Percentiles rank a stretch among this genome's conserved stretches.
These are phyloP conservation scores for Termitomyces sp. DNA, from an alignment of 768 basidiomycete species.

Conservation along the genomic window DNA sequence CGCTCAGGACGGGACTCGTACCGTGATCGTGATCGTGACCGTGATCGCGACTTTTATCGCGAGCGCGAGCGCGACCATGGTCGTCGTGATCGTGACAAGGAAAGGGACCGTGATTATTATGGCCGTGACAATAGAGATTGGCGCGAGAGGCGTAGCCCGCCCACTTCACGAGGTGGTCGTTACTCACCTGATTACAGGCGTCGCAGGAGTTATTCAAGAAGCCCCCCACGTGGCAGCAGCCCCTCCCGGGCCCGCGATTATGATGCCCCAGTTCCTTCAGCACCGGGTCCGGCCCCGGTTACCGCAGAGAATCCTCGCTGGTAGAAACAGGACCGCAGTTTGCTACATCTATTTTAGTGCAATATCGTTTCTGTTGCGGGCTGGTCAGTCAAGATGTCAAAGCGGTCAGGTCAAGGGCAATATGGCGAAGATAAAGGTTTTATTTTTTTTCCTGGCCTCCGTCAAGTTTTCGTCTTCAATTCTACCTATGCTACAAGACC, in stretches of 20 bases:
- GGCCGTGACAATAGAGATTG: slow-evolving; percentile 70
- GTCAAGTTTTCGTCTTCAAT: slow-evolving; percentile 32
- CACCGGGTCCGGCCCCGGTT: slow-evolving; percentile 33
- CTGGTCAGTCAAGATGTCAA: slow-evolving; percentile 18
- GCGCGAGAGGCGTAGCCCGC: slow-evolving; percentile 76
- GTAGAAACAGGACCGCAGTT: slow-evolving; percentile 35
- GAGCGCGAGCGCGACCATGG: slow-evolving; percentile 51
- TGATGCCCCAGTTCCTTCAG: slow-evolving; percentile 22
- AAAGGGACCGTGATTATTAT: slow-evolving; percentile 54
- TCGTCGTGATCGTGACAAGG: slow-evolving; percentile 45
- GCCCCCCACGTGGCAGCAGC: slow-evolving; percentile 71
- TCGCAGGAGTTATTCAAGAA: slow-evolving; percentile 74
- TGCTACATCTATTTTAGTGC: slow-evolving; percentile 8
- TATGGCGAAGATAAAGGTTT: slow-evolving; percentile 37
- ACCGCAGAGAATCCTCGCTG: slow-evolving; percentile 41
- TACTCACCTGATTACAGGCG: slow-evolving; percentile 76
- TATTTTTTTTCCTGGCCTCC: slow-evolving; percentile 32
- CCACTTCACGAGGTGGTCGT: slow-evolving; percentile 53
- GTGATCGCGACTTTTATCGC: slow-evolving; percentile 37
- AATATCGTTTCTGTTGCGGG: slow-evolving; percentile 16
- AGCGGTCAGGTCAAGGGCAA: slow-evolving; percentile 34
- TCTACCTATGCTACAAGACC: slow-evolving; percentile 38
- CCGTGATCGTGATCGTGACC: slow-evolving; percentile 30
- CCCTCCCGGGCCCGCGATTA: slow-evolving; percentile 36
- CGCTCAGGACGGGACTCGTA: slow-evolving; percentile 42